Base-by-base conservation (phyloP, 2,329 filamentous ascomycete genomes). In the Pyricularia sp. region DNA sequence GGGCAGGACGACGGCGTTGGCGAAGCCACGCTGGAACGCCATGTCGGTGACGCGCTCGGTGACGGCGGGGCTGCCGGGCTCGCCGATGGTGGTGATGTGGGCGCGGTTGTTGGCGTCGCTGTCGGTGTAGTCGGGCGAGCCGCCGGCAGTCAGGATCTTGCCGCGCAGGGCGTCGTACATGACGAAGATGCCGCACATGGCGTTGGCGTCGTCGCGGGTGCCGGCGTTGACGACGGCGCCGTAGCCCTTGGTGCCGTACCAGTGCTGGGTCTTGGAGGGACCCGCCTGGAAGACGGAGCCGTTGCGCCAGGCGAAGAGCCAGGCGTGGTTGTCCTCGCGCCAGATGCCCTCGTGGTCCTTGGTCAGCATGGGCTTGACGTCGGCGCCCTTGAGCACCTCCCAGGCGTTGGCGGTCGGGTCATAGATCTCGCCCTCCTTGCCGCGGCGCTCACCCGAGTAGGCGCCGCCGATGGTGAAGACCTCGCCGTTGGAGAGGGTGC, bases 81-180 rank as follows among this genome's bases (percentile, higher is more conserved):
- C 26, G 65, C 65, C 73, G n/a, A 79, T 77, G 0, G 69, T 75
- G 9, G 75, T 70, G 14, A 70, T 58, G 59, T 70, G 72, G 0
- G 84, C 83, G 70, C 80, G 79, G 6, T 75, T 76, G 0, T 80
- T 81, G 0, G 81, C 81, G 7, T 75, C 70, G n/a, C 76, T 76
- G 67, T 80, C 71, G 31, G 81, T 76, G 71, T 87, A 87, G 42
- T 78, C 76, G 0, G 79, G 76, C 0, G 81, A 75, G 10, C 85
- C 86, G 11, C 86, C 86, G 17, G 80, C 76, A 0, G 83, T 81
- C 2, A 88, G 76, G 36, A 88, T 87, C 74, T 86, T 86, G 36
- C 86, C 86, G 1, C 81, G 80, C 68, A 85, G 81, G 31, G 85
- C 84, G 72, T 88, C 85, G 71, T 83, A 88, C 85, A 88, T 87